phyloP scores from a whole-genome alignment of 2,329 filamentous ascomycete genomes.

The Fusarium secorum region DNA sequence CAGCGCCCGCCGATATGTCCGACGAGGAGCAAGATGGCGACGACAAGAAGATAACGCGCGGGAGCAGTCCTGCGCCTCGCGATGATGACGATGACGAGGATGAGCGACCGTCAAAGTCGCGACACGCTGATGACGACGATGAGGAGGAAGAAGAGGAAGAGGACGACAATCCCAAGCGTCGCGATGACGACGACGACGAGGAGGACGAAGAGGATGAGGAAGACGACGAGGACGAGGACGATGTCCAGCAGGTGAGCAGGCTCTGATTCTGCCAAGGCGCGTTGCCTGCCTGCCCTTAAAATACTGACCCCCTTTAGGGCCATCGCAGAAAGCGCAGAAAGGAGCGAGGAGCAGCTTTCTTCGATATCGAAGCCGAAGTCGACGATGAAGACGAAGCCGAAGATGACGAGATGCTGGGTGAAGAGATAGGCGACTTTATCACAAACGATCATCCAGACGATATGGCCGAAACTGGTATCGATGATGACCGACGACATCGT shows the following conservation, averaged over 20 bases:
- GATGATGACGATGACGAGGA: conserved; percentile 52
- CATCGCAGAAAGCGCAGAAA: conserved; percentile 83
- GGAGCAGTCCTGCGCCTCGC: conserved; percentile 46
- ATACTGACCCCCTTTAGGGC: conserved; percentile 51
- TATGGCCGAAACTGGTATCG: conserved; percentile 78
- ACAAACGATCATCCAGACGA: conserved; percentile 93
- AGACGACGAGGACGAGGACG: conserved; percentile 70
- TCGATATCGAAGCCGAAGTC: conserved; percentile 98
- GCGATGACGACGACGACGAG: conserved; percentile 56
- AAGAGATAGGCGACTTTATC: conserved; percentile 83
- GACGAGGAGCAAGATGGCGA: conserved; percentile 62
- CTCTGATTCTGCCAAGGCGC: neutral
- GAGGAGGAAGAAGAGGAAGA: conserved; percentile 47
- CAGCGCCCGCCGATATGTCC: conserved; percentile 74
- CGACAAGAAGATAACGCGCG: conserved; percentile 53
- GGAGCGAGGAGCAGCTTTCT: conserved; percentile 81
- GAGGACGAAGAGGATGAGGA: conserved; percentile 69
- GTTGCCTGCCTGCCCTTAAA: neutral
- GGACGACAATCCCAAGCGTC: conserved; percentile 47
- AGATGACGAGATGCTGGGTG: conserved; percentile 88
- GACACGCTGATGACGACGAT: conserved; percentile 54
- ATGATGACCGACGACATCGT: conserved; percentile 90
- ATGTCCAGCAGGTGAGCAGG: conserved; percentile 68
- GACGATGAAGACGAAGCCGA: conserved; percentile 91
- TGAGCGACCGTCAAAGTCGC: conserved; percentile 36